Conservation (phyloP, 371 early-diverging fungal species). For the Encephalitozoon intestinalis region DNA sequence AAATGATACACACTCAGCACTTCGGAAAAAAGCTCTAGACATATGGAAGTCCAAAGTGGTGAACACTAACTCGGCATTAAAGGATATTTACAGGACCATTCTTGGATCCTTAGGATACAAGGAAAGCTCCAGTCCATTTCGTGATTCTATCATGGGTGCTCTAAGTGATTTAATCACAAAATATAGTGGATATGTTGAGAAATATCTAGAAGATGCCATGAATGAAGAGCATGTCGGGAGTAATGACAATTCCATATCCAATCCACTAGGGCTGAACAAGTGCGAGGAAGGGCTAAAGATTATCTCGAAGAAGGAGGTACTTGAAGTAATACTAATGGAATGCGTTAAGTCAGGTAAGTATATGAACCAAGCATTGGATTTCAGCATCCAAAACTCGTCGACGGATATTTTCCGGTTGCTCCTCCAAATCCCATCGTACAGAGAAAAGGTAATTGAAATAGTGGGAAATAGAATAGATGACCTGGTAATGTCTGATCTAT, state of each 20-base stretch:
- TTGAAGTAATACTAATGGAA: background rate
- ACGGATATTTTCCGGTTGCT: background rate
- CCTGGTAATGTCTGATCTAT: background rate
- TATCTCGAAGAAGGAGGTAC: background rate
- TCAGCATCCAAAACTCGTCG: background rate
- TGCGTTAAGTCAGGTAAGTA: background rate
- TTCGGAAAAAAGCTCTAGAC: conserved; percentile 36
- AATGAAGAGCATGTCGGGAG: background rate
- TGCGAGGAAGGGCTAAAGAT: background rate
- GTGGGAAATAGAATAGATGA: conserved; percentile 4
- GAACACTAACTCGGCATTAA: conserved; percentile 32
- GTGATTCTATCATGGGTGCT: background rate
- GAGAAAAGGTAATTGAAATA: background rate
- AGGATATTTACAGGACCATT: background rate
- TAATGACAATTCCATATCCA: background rate
- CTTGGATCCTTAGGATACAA: conserved; percentile 3
- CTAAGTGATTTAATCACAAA: background rate
- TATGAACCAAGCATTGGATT: background rate
- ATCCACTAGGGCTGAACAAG: background rate
- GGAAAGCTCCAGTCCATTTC: background rate
- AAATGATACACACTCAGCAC: conserved; percentile 13
- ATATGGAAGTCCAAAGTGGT: conserved; percentile 15
- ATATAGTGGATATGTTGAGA: background rate
- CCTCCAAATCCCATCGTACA: background rate
- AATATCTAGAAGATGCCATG: background rate